These are phyloP conservation scores for Epichloe sibirici DNA, from an alignment of 2,329 filamentous ascomycete species.

Conservation along the genomic window DNA sequence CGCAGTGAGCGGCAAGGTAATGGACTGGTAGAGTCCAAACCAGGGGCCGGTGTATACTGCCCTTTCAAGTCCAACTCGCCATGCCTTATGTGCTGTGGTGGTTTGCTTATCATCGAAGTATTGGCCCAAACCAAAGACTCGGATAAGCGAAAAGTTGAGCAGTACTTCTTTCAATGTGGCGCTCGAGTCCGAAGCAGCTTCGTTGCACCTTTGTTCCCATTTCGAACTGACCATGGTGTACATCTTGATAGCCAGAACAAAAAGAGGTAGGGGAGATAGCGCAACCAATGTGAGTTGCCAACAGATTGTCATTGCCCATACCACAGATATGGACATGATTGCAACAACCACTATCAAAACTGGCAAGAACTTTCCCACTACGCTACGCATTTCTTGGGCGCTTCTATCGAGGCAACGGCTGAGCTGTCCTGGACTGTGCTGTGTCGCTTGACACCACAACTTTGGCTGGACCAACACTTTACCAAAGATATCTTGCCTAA, in stretches of 20 bases:
- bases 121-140: constrained; percentile 59
- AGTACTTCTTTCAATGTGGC: constrained; percentile 59
- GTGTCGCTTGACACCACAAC: constrained; percentile 62
- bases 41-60: constrained; percentile 56
- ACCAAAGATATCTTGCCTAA: constrained; percentile 56
- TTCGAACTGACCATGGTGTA: constrained; percentile 53
- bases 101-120: constrained; percentile 57
- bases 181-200: constrained; percentile 46
- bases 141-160: constrained; percentile 65
- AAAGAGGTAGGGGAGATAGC: constrained; percentile 53
- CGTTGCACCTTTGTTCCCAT: constrained; percentile 61
- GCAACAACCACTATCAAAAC: constrained; percentile 52
- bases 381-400: constrained; percentile 75
- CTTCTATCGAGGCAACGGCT: constrained; percentile 65
- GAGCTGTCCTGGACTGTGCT: constrained; percentile 51
- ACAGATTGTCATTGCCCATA: constrained; percentile 61
- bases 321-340: constrained; percentile 56
- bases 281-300: constrained; percentile 77
- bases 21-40: constrained; percentile 66
- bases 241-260: constrained; percentile 51
- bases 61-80: constrained; percentile 51
- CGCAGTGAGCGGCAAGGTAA: constrained; percentile 59
- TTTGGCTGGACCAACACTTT: constrained; percentile 64
- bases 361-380: constrained; percentile 67
- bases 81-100: constrained; percentile 35